Conservation (phyloP, 2,329 filamentous ascomycete genomes). For the Penicillium brevicompactum region DNA sequence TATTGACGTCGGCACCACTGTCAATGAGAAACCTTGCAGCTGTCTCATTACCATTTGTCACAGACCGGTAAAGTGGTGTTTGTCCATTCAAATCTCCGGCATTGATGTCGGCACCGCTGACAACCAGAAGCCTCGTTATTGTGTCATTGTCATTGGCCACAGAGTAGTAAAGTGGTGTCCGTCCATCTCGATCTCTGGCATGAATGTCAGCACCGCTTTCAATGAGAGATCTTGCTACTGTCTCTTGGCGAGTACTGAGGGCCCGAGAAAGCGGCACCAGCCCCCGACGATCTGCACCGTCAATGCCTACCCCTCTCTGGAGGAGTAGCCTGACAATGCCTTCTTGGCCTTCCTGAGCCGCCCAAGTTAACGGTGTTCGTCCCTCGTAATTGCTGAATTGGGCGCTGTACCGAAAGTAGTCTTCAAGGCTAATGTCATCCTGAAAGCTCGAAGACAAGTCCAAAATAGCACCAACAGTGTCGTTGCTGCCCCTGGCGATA, state of each 20-base stretch:
- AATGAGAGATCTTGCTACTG: neutral
- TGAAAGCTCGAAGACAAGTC: neutral
- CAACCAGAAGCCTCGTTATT: neutral
- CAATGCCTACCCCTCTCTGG: neutral
- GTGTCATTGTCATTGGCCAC: neutral
- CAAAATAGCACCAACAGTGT: conserved; percentile 10
- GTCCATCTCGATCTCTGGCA: neutral
- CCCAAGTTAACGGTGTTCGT: conserved; percentile 18
- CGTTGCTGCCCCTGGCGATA: conserved; percentile 13
- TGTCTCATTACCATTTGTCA: neutral
- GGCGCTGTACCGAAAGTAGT: too few species aligned
- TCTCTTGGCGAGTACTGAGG: conserved; percentile 4
- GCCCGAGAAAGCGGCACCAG: conserved; percentile 7
- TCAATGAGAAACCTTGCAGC: neutral
- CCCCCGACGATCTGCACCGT: neutral
- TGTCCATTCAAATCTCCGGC: neutral
- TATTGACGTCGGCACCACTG: neutral
- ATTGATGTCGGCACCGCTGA: neutral
- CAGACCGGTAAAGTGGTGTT: neutral
- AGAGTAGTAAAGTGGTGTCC: neutral
- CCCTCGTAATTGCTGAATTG: conserved; percentile 2
- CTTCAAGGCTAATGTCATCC: conserved; percentile 12
- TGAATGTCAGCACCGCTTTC: neutral
- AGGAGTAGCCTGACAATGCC: conserved; percentile 11
- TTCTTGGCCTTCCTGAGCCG: conserved; percentile 1